Evolutionary conservation across 768 basidiomycete species (phyloP), one percentile per base, ranked within the genome.

Genomic region (Boletus fagicola): DNA sequence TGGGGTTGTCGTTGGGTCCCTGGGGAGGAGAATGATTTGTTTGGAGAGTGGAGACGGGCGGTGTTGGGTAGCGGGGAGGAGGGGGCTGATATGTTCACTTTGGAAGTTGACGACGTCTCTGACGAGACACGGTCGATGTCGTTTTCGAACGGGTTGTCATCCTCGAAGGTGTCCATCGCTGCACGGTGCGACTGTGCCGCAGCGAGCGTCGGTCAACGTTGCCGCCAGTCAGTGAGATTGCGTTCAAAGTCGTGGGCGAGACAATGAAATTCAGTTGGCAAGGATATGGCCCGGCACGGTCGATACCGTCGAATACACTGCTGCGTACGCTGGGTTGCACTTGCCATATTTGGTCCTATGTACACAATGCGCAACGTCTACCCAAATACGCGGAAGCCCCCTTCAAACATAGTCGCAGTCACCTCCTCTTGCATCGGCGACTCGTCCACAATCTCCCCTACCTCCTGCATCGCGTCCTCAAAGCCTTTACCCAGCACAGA

Each of bases 401-500:
- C 73, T 45, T 73, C 49, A 4, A 38, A 67, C 50, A 78, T 39
- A 16, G 71, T 71, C n/a, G 66, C 72, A 8, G 66, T 69, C 30
- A 74, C 62, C 53, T 68, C 64, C 44, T 64, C 68, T 53, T 75
- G 77, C 51, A 68, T 49, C 39, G n/a, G n/a, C n/a, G 66, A 60
- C 36, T 57, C 63, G 8, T 67, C 66, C 33, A 62, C 69, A 38
- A 74, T 73, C 49, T 73, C 58, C n/a, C 65, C 67, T 45, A 53
- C 64, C 49, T 53, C 61, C 45, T 54, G 62, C 59, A 66, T 63
- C 15, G 73, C 68, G 48, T 68, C 67, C 63, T 83, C 82, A 54
- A 83, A 85, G 9, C 87, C 87, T 68, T 80, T 86, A 1, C 95
- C 94, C 31, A 98, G 78, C 44, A 99, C 72, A 30, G 90, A 92